Evolutionary conservation across 2,329 filamentous ascomycete genomes (phyloP).

Genomic region (Dactylonectria macrodidyma): DNA sequence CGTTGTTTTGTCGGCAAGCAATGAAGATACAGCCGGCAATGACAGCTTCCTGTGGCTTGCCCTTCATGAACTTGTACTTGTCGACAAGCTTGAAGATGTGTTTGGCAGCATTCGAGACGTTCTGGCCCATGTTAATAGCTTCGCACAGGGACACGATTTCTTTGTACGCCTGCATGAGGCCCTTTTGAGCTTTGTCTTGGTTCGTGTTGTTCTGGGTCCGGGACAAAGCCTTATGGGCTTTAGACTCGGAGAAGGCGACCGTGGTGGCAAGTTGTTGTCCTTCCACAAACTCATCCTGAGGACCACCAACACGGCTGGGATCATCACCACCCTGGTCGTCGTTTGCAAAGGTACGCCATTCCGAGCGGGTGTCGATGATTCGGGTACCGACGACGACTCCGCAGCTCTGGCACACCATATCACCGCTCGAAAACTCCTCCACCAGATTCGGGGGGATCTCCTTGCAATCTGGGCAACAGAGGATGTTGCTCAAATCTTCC

Average conservation of each 20-base stretch:
- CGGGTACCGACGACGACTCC: slow-evolving; percentile 91
- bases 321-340: slow-evolving; percentile 98
- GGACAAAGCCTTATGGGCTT: slow-evolving; percentile 80
- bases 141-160: slow-evolving; percentile 92
- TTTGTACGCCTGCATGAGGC: slow-evolving; percentile 86
- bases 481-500: slow-evolving; percentile 87
- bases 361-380: slow-evolving; percentile 94
- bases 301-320: slow-evolving; percentile 97
- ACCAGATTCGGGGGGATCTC: slow-evolving; percentile 93
- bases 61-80: slow-evolving; percentile 94
- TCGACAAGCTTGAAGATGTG: slow-evolving; percentile 96
- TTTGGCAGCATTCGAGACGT: slow-evolving; percentile 91
- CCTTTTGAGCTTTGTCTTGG: slow-evolving; percentile 87
- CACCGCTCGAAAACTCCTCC: slow-evolving; percentile 92
- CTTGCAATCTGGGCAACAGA: slow-evolving; percentile 93
- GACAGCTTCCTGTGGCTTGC: slow-evolving; percentile 93
- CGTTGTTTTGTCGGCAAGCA: slow-evolving; percentile 90
- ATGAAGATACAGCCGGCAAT: slow-evolving; percentile 99
- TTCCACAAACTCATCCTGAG: slow-evolving; percentile 89
- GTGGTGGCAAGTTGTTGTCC: slow-evolving; percentile 90
- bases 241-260: slow-evolving; percentile 86
- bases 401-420: slow-evolving; percentile 93
- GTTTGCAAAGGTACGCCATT: slow-evolving; percentile 99
- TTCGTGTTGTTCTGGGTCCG: slow-evolving; percentile 89
- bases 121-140: slow-evolving; percentile 83